Conservation (phyloP, 2,329 filamentous ascomycete genomes). For the Annulohypoxylon truncatum region DNA sequence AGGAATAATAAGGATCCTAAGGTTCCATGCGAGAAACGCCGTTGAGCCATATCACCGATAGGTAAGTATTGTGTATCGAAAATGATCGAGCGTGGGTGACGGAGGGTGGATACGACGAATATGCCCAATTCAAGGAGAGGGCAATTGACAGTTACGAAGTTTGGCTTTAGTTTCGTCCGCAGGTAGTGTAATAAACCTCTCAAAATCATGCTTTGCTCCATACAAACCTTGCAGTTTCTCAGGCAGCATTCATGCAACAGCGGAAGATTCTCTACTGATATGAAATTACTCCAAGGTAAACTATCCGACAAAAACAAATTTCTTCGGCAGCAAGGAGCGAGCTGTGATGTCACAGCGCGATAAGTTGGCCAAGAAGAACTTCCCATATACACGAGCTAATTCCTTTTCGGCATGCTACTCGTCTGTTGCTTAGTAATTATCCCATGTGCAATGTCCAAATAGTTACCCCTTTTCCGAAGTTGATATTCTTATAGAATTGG, state of each 20-base stretch:
- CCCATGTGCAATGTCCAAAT: no score
- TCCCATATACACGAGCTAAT: not conserved
- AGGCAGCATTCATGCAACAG: not conserved
- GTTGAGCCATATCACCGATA: not conserved
- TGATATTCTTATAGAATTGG: no score
- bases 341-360: not conserved
- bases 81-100: not conserved
- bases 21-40: not conserved
- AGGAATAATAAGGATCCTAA: not conserved
- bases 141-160: no score
- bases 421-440: not conserved
- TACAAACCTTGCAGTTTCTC: not conserved
- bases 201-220: not conserved
- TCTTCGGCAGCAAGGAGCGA: not conserved
- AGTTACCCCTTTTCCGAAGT: slow-evolving; percentile 4
- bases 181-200: not conserved
- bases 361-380: not conserved
- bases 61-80: not conserved
- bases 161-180: not conserved
- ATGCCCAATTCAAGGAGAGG: not conserved
- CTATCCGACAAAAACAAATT: not conserved
- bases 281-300: not conserved
- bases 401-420: not conserved
- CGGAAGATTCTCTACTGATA: not conserved
- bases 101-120: not conserved